A percentile compares a stretch with the other conserved stretches of the same genome.
Conservation (phyloP, 805 yeast genomes). For the Myxozyma kluyveri region DNA sequence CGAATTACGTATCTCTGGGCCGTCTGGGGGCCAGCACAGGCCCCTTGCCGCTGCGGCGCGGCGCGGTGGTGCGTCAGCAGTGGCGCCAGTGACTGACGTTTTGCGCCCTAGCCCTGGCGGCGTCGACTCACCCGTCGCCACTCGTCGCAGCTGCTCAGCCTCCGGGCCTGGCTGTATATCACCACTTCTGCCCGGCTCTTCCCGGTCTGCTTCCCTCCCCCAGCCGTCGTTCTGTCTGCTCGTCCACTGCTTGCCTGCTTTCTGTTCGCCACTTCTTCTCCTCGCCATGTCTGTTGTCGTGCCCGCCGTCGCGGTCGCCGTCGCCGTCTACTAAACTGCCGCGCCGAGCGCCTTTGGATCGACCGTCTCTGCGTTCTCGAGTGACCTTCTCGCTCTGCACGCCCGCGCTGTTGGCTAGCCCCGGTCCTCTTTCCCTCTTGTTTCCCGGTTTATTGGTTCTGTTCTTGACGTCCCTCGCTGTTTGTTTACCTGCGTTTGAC, state of each 20-base stretch:
- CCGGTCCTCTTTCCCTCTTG: neutral
- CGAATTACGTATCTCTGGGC: no score
- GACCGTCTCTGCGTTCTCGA: no score
- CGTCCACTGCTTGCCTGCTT: neutral
- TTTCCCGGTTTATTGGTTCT: constrained; percentile 1
- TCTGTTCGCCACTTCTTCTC: neutral
- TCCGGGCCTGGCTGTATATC: no score
- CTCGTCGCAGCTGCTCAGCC: no score
- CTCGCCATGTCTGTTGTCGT: no score
- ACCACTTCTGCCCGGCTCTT: neutral
- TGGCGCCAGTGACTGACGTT: no score
- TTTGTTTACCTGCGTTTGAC: constrained; percentile 1
- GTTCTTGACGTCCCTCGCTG: neutral
- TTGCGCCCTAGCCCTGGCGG: no score
- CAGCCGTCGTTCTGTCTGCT: neutral
- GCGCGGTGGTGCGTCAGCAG: no score
- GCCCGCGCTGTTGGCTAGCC: neutral
- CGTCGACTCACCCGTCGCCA: no score
- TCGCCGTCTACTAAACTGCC: constrained; percentile 14
- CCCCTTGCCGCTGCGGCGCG: no score
- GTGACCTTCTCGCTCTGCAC: neutral
- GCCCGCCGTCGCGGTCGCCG: constrained; percentile 8
- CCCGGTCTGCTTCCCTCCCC: neutral
- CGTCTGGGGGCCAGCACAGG: no score
- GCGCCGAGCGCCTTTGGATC: no score